These are phyloP conservation scores for Tylopilus plumbeoviolaceoides DNA, from an alignment of 768 basidiomycete species.

Conservation along the genomic window DNA sequence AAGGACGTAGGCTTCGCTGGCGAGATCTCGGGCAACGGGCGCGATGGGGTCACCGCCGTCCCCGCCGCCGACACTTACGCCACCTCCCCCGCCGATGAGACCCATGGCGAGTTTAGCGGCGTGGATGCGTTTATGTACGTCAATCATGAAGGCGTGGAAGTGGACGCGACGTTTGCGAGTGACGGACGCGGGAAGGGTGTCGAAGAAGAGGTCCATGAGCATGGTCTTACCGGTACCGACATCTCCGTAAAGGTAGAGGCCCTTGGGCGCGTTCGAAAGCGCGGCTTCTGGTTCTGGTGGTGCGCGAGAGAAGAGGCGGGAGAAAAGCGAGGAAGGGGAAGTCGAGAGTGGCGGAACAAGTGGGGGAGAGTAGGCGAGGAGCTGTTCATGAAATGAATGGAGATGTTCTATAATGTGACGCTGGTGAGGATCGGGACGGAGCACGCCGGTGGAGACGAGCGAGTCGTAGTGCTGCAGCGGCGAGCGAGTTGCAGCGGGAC, in stretches of 20 bases:
- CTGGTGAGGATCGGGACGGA: slow-evolving; percentile 82
- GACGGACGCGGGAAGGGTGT: slow-evolving; percentile 65
- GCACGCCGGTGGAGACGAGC: slow-evolving; percentile 45
- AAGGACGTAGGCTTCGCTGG: slow-evolving; percentile 76
- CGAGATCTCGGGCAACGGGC: slow-evolving; percentile 84
- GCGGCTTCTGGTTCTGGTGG: slow-evolving; percentile 26
- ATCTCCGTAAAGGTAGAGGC: slow-evolving; percentile 92
- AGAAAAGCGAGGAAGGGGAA: slow-evolving; percentile 28
- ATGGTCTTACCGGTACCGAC: slow-evolving; percentile 98
- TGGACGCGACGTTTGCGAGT: slow-evolving; percentile 84
- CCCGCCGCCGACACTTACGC: slow-evolving; percentile 24
- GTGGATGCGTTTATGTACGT: slow-evolving; percentile 92
- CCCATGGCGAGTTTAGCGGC: slow-evolving; percentile 73
- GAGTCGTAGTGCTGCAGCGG: slow-evolving; percentile 41
- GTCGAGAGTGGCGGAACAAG: slow-evolving; percentile 39
- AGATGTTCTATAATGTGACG: slow-evolving; percentile 78
- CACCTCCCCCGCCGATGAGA: slow-evolving; percentile 38
- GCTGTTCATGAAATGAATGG: slow-evolving; percentile 70
- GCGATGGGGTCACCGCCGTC: slow-evolving; percentile 71
- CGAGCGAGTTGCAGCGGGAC: background rate
- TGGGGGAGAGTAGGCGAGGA: slow-evolving; percentile 70
- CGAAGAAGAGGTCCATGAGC: slow-evolving; percentile 98
- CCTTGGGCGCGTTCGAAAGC: slow-evolving; percentile 64
- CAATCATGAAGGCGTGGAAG: slow-evolving; percentile 99
- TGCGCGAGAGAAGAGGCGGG: slow-evolving; percentile 29